phyloP scores from a whole-genome alignment of 2,329 filamentous ascomycete species.

The Atkinsonella texensis region DNA sequence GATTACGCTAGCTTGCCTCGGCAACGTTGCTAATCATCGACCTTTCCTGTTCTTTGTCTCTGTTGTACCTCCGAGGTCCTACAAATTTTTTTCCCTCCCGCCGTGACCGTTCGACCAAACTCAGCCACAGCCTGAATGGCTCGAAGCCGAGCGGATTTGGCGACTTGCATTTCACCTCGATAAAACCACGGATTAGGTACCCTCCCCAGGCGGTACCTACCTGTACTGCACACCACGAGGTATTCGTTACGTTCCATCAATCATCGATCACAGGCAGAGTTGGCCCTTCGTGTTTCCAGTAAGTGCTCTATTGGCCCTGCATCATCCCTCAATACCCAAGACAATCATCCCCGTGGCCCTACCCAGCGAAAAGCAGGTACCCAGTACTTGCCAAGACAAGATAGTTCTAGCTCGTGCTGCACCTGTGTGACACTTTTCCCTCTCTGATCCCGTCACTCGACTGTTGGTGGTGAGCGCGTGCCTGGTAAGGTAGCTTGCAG shows the following conservation, averaged over 20 bases:
- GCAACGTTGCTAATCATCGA: neutral
- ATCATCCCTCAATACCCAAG: neutral
- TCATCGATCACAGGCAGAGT: neutral
- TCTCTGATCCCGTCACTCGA: neutral
- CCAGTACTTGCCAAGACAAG: neutral
- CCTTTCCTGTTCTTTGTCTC: neutral
- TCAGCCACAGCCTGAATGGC: neutral
- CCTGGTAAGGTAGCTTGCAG: slow-evolving; percentile 9
- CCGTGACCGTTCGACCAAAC: neutral
- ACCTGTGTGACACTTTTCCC: neutral
- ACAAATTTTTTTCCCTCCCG: neutral
- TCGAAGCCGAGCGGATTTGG: neutral
- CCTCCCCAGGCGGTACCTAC: neutral
- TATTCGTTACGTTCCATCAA: neutral
- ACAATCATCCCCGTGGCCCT: neutral
- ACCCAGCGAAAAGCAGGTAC: neutral
- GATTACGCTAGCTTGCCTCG: neutral
- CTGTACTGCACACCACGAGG: too few species aligned
- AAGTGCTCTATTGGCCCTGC: neutral
- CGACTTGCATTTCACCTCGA: neutral
- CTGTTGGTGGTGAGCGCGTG: neutral
- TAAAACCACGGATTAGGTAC: neutral
- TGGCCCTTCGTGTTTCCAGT: neutral
- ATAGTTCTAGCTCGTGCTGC: neutral
- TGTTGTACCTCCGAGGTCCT: neutral